phyloP scores from a whole-genome alignment of 352 stramenopile species.

The Globisporangium mamillatum region DNA sequence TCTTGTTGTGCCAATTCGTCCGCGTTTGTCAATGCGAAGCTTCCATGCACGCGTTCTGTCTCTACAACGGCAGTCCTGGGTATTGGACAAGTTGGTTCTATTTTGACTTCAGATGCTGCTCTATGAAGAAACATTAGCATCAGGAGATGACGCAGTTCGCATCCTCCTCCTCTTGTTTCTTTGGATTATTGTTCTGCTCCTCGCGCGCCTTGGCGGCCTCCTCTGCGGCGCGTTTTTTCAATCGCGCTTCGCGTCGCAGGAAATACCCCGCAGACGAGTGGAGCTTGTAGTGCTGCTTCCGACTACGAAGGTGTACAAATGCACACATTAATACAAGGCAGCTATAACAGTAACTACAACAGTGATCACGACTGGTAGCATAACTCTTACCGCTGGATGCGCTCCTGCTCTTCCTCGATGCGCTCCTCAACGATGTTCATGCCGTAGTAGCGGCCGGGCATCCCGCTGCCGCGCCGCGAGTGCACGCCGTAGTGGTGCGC shows the following conservation, averaged over 20 bases:
- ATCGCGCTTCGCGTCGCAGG: constrained; percentile 58
- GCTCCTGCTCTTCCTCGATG: constrained; percentile 59
- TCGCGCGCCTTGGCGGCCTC: constrained; percentile 44
- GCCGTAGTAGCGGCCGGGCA: constrained; percentile 60
- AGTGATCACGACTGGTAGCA: not conserved
- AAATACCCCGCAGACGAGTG: constrained; percentile 66
- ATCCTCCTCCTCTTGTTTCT: constrained; percentile 19
- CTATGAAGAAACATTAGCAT: not conserved
- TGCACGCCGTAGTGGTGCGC: constrained; percentile 77
- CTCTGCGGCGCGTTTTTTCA: constrained; percentile 44
- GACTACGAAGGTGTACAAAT: constrained; percentile 21
- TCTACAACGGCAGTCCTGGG: not conserved
- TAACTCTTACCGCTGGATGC: constrained; percentile 42
- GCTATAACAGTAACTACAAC: not conserved
- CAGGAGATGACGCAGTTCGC: constrained; percentile 32
- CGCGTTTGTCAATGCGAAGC: too few species aligned
- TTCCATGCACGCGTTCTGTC: too few species aligned
- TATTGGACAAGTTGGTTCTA: not conserved
- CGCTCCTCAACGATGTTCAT: constrained; percentile 75
- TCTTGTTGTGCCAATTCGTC: not conserved
- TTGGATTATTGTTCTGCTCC: constrained; percentile 24
- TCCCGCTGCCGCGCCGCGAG: constrained; percentile 34
- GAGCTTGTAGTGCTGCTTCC: constrained; percentile 75
- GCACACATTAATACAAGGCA: not conserved
- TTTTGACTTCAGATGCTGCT: not conserved